Conservation (phyloP, 495 filamentous ascomycete species). For the Daldinia concentrica region DNA sequence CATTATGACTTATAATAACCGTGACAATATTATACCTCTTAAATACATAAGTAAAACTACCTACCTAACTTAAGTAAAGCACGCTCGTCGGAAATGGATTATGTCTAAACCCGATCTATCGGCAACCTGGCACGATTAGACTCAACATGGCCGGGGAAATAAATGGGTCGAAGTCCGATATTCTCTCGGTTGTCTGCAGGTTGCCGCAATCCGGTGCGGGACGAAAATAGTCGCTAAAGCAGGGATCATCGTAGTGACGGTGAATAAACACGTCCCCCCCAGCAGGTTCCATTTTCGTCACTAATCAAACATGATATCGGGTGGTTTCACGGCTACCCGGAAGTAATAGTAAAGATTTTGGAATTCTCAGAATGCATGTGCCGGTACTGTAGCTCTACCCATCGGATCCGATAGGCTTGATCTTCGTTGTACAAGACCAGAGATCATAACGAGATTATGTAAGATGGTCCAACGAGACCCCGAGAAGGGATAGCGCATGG, state of each 20-base stretch:
- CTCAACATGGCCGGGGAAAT: slow-evolving; percentile 26
- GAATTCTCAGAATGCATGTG: not conserved
- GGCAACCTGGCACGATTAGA: slow-evolving; percentile 3
- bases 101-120: not conserved
- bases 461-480: slow-evolving; percentile 29
- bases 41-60: too few species aligned
- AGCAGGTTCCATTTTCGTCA: slow-evolving; percentile 10
- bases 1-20: too few species aligned
- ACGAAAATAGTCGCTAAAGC: slow-evolving; percentile 16
- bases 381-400: slow-evolving; percentile 3
- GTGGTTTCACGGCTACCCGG: slow-evolving; percentile 6
- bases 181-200: slow-evolving; percentile 37
- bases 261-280: not conserved
- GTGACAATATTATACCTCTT: too few species aligned
- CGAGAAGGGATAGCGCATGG: not conserved
- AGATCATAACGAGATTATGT: slow-evolving; percentile 29
- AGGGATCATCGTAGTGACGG: slow-evolving; percentile 14
- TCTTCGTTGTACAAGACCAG: slow-evolving; percentile 8
- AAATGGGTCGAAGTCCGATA: slow-evolving; percentile 37
- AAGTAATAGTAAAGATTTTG: slow-evolving; percentile 2
- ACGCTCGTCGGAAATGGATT: not conserved
- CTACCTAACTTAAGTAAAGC: not conserved
- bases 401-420: slow-evolving; percentile 36
- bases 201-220: slow-evolving; percentile 30
- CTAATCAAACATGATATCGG: not conserved